Evolutionary conservation across 1,139 yeast species (phyloP), one percentile per base, ranked within the genome.

Genomic region (Candida sanyaensis): DNA sequence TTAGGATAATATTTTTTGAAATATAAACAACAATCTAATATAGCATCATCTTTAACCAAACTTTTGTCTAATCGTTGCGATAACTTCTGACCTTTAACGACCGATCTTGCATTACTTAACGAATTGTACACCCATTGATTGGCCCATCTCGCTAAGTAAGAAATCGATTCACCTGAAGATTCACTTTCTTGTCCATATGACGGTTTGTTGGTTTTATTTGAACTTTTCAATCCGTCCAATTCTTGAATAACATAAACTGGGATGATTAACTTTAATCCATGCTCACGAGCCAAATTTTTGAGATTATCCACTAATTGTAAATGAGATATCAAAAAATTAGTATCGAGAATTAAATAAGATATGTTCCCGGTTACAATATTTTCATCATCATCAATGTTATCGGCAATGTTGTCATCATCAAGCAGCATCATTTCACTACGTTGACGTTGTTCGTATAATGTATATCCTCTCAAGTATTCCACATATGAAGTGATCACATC

Each of bases 1-100:
- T 61, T 51, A 11, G 75, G 62, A 62, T 64, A 51, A 46, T 62
- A 61, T 23, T 73, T 64, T 52, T 78, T 75, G 51, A 84, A 83
- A 60, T 77, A 91, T 28, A 86, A 59, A 57, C 96, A 87, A 61
- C 97, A 90, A 64, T 92, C 97, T 33, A 91, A 65, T 51, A 92
- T 91, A 0, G 96, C 78, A 58, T 91, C 96, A 62, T 92, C 98
- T 48, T 88, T 86, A 0, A 51, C 52, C 1, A 83, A 63, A 6
- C 61, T 45, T 36, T 51, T 44, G 69, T 81, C 57, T 9, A 84
- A 49, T 36, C 71, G 66, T 59, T 91, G 89, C 27, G 71, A 67
- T 33, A 78, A 48, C 54, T 76, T 80, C 61, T 92, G 97, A 0
- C 91, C 96, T 41, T 77, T 66, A 0, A 91, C 81, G 1, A 76